These are phyloP conservation scores for Stephanodiscus triporus DNA, from an alignment of 108 stramenopile species.

Conservation along the genomic window DNA sequence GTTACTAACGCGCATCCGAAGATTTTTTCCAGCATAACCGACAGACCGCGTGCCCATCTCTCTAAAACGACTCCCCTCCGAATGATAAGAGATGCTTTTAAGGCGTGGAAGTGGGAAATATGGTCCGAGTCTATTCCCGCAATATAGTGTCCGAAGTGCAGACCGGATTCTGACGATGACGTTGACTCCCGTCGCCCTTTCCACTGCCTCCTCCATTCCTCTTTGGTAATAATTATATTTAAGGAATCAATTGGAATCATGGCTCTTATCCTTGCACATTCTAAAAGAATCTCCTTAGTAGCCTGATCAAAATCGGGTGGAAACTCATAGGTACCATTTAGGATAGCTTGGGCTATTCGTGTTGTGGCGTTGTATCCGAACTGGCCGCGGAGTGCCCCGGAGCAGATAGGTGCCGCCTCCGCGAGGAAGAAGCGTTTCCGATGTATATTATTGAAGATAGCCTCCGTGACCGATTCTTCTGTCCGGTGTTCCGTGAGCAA, in stretches of 20 bases:
- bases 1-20: background rate
- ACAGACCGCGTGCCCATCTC: background rate
- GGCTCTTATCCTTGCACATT: background rate
- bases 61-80: background rate
- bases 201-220: background rate
- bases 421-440: constrained; percentile 1
- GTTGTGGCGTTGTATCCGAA: background rate
- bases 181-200: background rate
- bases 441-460: background rate
- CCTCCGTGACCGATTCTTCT: background rate
- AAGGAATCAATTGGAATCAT: background rate
- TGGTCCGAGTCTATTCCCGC: background rate
- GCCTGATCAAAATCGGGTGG: background rate
- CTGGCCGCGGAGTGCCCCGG: background rate
- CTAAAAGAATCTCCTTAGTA: background rate
- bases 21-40: background rate
- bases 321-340: background rate
- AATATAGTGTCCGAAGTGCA: constrained; percentile 2
- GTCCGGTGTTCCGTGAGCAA: background rate
- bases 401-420: constrained; percentile 1
- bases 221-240: background rate
- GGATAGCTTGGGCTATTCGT: background rate
- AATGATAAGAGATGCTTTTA: background rate
- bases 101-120: constrained; percentile 10
- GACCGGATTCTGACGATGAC: background rate